Evolutionary conservation across 1,284 basidiomycete species (phyloP), one percentile per base, ranked within the genome.

Genomic region (Rhodotorula sp.): DNA sequence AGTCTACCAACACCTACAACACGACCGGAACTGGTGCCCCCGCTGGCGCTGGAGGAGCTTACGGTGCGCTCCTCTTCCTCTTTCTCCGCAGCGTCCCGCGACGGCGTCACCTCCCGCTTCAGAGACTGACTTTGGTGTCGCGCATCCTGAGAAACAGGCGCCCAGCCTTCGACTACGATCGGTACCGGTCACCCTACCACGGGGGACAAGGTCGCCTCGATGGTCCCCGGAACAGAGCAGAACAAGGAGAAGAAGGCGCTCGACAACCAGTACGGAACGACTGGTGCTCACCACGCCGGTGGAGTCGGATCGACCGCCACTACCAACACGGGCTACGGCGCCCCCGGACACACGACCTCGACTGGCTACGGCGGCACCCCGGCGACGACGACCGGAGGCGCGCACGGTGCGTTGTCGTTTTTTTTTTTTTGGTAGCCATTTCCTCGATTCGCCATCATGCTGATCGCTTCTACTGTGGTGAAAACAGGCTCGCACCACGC

Each of bases 141-240:
- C 34, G 5, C 34, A n/a, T n/a, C n/a, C n/a, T n/a, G n/a, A n/a
- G n/a, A n/a, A 12, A 14, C 38, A 43, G 38, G 38, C 38, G 12
- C 38, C 14, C 38, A 43, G 38, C 38, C 19, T 0, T 55, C 54
- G 54, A 55, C 54, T 15, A 55, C 54, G 26, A 28, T 55, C 54
- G 26, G 54, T 15, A 55, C 54, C 12, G 26, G 26, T 26, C 54
- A 55, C 54, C 54, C 54, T 28, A 31, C 54, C 14, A 55, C 54
- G 34, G 55, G n/a, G 10, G 62, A 38, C 28, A 57, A 57, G 50
- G 21, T 64, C 47, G 55, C 54, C 14, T 57, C 62, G 16, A 45
- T 26, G 21, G n/a, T 64, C 16, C 62, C 62, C 45, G 62, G 62
- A 21, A 57, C 62, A 15, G 28, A 47, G 28, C 19, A 56, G 28